phyloP scores from a whole-genome alignment of 495 filamentous ascomycete genomes.

The Talaromyces borbonicus region DNA sequence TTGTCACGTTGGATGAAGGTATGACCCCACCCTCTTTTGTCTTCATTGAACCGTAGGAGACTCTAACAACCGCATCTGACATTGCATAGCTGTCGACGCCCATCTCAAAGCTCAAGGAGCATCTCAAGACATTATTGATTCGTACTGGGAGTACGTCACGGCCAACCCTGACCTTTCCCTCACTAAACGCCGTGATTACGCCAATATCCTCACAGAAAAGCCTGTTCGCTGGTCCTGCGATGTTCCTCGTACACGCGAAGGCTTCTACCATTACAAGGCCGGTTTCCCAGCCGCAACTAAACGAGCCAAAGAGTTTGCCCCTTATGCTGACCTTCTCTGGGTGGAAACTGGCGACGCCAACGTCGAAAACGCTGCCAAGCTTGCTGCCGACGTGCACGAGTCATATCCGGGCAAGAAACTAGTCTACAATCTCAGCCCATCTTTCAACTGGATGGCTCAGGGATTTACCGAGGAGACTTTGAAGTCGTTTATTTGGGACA shows the following conservation, averaged over 20 bases:
- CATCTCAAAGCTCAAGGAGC: slow-evolving; percentile 59
- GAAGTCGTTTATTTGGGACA: slow-evolving; percentile 89
- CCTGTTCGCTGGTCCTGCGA: slow-evolving; percentile 83
- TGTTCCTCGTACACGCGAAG: slow-evolving; percentile 85
- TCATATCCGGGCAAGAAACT: slow-evolving; percentile 68
- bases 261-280: slow-evolving; percentile 89
- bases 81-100: slow-evolving; percentile 49
- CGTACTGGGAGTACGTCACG: slow-evolving; percentile 52
- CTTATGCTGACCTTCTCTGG: slow-evolving; percentile 93
- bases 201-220: slow-evolving; percentile 49
- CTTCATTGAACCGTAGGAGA: no score
- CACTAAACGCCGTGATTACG: slow-evolving; percentile 61
- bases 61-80: no score
- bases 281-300: slow-evolving; percentile 87
- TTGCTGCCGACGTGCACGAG: slow-evolving; percentile 63
- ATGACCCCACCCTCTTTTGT: slow-evolving; percentile 2
- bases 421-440: slow-evolving; percentile 92
- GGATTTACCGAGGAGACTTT: slow-evolving; percentile 74
- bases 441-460: slow-evolving; percentile 97
- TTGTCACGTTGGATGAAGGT: slow-evolving; percentile 89
- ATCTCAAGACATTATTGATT: slow-evolving; percentile 46
- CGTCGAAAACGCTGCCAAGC: slow-evolving; percentile 61
- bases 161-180: slow-evolving; percentile 63
- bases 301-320: slow-evolving; percentile 80
- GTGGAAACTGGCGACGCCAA: slow-evolving; percentile 87